Base-by-base conservation (phyloP, 495 filamentous ascomycete species). In the Hapsidospora chrysogenum region DNA sequence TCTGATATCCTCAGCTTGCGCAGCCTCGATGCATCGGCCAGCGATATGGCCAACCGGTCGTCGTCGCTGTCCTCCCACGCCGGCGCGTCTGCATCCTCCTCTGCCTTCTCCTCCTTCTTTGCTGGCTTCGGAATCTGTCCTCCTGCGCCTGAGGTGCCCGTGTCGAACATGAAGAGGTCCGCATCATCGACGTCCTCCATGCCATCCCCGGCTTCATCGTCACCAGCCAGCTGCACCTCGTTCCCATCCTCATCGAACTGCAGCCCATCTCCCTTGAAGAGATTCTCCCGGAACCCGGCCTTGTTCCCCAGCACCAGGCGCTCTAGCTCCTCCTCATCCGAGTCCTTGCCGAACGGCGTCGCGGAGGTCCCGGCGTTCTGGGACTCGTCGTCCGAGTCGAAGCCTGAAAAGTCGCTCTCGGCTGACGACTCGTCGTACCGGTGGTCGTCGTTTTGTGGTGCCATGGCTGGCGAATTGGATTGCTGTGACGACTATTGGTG, bases 31-130 rank as follows among this genome's bases (percentile, higher is more conserved):
- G 76, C 71, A 27, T 73, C 64, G 8, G 79, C 79, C 9, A 97
- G 68, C 3, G 86, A 94, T 31, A 97, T 63, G 14, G 71, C 70
- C 33, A 94, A 59, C 26, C 78, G 71, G 49, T 97, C 89, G 46
- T 97, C 89, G 45, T 96, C 89, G 54, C 85, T 94, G 57, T 97
- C 89, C 43, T 84, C 72, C 89, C 89, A 97, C 10, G 81, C 78
- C 9, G 80, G 58, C 37, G 39, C 37, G 25, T 65, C 54, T 16
- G 48, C 52, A 1, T 52, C 45, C 1, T 53, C 53, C 9, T 57
- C 50, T 17, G 51, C 49, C 2, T 50, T 46, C 13, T 37, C 46
- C n/a, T 48, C 40, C 4, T 54, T 54, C 20, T 59, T 54, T 5
- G 49, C 44, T n/a, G 64, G 46, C 3, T 50, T 56, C 17, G 51